Percentiles rank a stretch among this genome's conserved stretches.
These are phyloP conservation scores for Aureobasidium sp. DNA, from an alignment of 2,329 filamentous ascomycete species.

Conservation along the genomic window DNA sequence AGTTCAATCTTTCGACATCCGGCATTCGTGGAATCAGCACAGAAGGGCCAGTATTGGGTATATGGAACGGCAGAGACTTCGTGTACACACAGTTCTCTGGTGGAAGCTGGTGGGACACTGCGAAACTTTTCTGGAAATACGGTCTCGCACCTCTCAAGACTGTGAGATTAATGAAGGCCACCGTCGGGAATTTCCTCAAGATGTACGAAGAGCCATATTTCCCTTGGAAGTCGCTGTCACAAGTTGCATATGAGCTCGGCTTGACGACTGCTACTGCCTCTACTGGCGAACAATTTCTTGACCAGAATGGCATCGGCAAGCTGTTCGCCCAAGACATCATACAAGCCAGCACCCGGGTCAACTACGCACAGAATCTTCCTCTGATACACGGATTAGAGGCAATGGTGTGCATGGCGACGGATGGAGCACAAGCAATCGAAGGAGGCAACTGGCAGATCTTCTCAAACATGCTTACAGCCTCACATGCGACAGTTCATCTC, in stretches of 20 bases:
- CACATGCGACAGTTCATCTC: conserved; percentile 52
- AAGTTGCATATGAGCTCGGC: conserved; percentile 58
- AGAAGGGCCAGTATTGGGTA: conserved; percentile 52
- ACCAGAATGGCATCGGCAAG: conserved; percentile 56
- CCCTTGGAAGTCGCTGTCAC: conserved; percentile 70
- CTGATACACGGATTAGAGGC: conserved; percentile 82
- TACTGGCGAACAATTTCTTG: conserved; percentile 67
- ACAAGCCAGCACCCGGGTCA: conserved; percentile 84
- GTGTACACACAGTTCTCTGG: conserved; percentile 59
- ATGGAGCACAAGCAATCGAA: conserved; percentile 67
- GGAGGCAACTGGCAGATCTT: conserved; percentile 97
- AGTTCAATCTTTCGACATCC: conserved; percentile 58
- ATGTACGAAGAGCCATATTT: conserved; percentile 78
- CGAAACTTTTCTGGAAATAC: conserved; percentile 77
- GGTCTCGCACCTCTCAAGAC: conserved; percentile 69
- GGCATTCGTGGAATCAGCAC: conserved; percentile 32
- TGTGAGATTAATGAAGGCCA: conserved; percentile 61
- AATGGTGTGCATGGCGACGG: conserved; percentile 85
- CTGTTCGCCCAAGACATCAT: conserved; percentile 72
- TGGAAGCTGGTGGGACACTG: conserved; percentile 68
- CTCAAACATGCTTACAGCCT: conserved; percentile 62
- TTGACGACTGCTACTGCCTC: conserved; percentile 57
- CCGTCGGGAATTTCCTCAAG: conserved; percentile 63
- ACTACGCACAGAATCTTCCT: conserved; percentile 85
- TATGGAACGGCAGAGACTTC: conserved; percentile 77